These are phyloP conservation scores for Adansonia madagascariensis DNA, from an alignment of 441 rosid species.

Conservation along the genomic window DNA sequence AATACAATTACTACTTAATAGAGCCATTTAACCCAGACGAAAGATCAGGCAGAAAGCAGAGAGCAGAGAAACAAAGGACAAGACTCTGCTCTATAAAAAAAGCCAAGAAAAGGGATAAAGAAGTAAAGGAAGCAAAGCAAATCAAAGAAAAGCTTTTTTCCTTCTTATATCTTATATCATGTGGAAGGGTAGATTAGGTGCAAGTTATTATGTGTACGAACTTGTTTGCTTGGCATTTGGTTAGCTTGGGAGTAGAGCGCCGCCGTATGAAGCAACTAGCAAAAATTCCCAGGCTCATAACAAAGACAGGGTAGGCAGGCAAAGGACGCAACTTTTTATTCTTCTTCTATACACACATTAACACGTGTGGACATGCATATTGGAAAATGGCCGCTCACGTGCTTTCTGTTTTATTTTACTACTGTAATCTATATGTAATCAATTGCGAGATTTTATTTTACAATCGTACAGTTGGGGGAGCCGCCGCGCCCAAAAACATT, in stretches of 20 bases:
- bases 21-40: not conserved
- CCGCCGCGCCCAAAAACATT: too few relatives aligned
- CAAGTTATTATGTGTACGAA: not conserved
- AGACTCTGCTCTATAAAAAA: not conserved
- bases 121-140: too few relatives aligned
- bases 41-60: not conserved
- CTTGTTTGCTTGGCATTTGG: not conserved
- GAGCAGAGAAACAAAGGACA: not conserved
- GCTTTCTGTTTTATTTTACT: too few relatives aligned
- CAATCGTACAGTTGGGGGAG: too few relatives aligned
- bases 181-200: not conserved
- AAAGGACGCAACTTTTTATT: not conserved
- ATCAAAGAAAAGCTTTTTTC: not conserved
- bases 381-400: not conserved
- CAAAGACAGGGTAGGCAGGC: not conserved
- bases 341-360: not conserved
- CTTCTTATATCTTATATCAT: too few relatives aligned
- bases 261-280: slow-evolving; percentile 25
- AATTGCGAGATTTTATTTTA: too few relatives aligned
- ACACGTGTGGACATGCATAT: too few relatives aligned
- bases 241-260: slow-evolving; percentile 22
- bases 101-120: not conserved
- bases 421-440: too few relatives aligned
- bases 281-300: not conserved
- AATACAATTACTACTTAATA: not conserved